These are phyloP conservation scores for Teratosphaeria destructans DNA, from an alignment of 2,329 filamentous ascomycete species.

Conservation along the genomic window DNA sequence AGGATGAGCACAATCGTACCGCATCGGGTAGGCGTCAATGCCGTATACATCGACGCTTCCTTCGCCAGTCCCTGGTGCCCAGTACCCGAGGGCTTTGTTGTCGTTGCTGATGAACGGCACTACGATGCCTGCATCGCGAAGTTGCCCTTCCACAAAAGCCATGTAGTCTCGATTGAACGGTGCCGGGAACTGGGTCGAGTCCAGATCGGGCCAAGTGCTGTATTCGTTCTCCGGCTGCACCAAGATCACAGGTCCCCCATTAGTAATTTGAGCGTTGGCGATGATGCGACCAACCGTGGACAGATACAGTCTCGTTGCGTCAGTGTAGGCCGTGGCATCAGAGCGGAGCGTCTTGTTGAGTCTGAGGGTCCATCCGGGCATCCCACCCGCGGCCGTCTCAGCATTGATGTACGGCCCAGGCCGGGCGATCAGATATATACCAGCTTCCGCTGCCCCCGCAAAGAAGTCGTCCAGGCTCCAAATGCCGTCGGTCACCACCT, in stretches of 20 bases:
- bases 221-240: constrained; percentile 81
- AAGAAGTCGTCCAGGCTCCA: constrained; percentile 68
- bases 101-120: constrained; percentile 71
- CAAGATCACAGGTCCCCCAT: constrained; percentile 69
- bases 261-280: constrained; percentile 68
- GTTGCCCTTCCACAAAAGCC: constrained; percentile 58
- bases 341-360: constrained; percentile 57
- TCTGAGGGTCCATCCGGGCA: constrained; percentile 68
- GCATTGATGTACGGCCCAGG: constrained; percentile 54
- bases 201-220: constrained; percentile 37
- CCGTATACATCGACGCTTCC: constrained; percentile 36
- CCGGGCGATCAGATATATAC: constrained; percentile 62
- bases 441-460: constrained; percentile 59
- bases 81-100: constrained; percentile 48
- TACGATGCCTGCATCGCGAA: constrained; percentile 56
- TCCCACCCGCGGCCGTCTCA: constrained; percentile 65
- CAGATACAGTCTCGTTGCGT: constrained; percentile 59
- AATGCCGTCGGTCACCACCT: constrained; percentile 61
- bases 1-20: constrained; percentile 52
- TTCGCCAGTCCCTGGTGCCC: constrained; percentile 39
- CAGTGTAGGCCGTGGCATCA: constrained; percentile 49
- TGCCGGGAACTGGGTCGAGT: constrained; percentile 48
- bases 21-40: constrained; percentile 52
- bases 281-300: constrained; percentile 54
- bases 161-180: constrained; percentile 51